phyloP scores from a whole-genome alignment of 495 filamentous ascomycete genomes.

The Immersiella caudata region DNA sequence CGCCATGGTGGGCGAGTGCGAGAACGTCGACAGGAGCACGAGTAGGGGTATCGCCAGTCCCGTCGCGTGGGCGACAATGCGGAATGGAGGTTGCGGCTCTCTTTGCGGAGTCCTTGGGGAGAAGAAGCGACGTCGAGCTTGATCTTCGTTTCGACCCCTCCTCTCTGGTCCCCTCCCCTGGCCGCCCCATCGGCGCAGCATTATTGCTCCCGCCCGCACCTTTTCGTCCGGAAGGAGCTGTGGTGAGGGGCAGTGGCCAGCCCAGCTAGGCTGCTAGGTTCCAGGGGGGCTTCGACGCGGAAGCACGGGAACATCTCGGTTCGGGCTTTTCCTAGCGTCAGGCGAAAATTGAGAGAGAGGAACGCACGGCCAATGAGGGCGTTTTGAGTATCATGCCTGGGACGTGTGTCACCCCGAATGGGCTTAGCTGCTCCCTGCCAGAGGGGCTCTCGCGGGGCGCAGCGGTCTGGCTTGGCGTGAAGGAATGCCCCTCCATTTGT shows the following conservation, averaged over 20 bases:
- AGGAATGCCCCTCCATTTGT: not conserved
- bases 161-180: not conserved
- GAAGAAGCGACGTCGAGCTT: not conserved
- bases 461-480: not conserved
- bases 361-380: not conserved
- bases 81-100: not conserved
- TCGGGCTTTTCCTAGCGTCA: not conserved
- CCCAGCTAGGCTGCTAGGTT: not conserved
- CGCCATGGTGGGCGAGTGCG: not conserved
- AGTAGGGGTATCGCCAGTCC: not conserved
- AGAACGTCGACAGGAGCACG: not conserved
- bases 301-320: not conserved
- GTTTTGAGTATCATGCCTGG: not conserved
- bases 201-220: not conserved
- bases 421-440: not conserved
- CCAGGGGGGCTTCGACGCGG: not conserved
- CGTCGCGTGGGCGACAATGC: not conserved
- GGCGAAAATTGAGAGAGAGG: not conserved
- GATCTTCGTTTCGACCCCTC: not conserved
- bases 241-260: not conserved
- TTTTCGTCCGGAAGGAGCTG: too few relatives aligned
- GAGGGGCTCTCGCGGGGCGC: not conserved
- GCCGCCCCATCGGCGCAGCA: not conserved
- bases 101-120: not conserved
- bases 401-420: not conserved